Evolutionary conservation across 140 eudicot genomes (phyloP), one percentile per base, ranked within the genome.

Genomic region (Ambrosia hybrid): DNA sequence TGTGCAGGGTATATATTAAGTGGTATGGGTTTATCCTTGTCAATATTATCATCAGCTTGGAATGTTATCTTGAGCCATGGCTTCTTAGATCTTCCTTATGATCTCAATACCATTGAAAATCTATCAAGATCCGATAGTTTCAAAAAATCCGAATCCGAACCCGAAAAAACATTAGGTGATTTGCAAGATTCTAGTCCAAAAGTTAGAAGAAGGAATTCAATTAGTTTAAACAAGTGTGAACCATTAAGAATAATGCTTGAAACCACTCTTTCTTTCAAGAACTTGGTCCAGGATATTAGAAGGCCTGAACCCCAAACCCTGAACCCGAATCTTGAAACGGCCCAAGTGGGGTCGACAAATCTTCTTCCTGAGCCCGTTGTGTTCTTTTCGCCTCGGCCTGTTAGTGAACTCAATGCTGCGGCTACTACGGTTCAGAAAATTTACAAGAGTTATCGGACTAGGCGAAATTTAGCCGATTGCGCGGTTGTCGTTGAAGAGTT

Each of bases 401-500:
- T 85, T 59, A 80, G 83, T 43, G 97, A 94, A 77, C 97, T 88
- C 59, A 91, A 94, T 76, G 94, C 91, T 67, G 97, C 99, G 16
- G 97, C 99, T 2, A 84, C 87, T 26, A 85, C 77, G 69, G 79
- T 90, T 70, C 99, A 94, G 79, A 90, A 94, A 73, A 80, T 90
- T n/a, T 88, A 90, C 75, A 94, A 94, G 83, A 88, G 99, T 71
- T 94, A 94, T 36, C 79, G 96, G 70, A 94, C 97, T 51, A 57
- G 99, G 64, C 73, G 99, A 74, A 94, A 88, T 61, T 87, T 94
- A 66, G 96, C 95, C 7, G 99, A 94, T 84, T 91, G 99, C 67
- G 97, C 99, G 12, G 99, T 90, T 73, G 91, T 93, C 43, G 91
- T 83, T 59, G 97, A 94, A 77, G 99, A 94, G 67, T 83, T 94